phyloP scores from a whole-genome alignment of 2,329 filamentous ascomycete species.

The Sordariomycetes sp. region DNA sequence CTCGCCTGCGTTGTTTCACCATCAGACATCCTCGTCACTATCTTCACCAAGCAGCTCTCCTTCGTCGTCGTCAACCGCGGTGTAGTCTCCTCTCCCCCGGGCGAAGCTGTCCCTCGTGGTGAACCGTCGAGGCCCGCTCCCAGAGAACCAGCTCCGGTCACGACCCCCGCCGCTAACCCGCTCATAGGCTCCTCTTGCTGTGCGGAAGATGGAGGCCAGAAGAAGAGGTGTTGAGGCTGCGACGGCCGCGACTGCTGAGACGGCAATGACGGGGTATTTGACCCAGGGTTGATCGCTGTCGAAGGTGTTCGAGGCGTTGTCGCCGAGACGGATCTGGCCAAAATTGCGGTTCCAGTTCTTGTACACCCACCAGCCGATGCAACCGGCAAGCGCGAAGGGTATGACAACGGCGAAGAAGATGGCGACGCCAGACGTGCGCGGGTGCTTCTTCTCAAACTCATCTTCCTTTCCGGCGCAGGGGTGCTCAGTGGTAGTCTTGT shows the following conservation, averaged over 20 bases:
- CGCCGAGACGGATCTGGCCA: conserved; percentile 83
- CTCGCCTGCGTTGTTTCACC: neutral
- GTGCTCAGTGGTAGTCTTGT: conserved; percentile 47
- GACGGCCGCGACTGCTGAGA: conserved; percentile 55
- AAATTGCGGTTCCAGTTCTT: conserved; percentile 82
- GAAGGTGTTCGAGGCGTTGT: conserved; percentile 42
- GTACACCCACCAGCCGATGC: conserved; percentile 77
- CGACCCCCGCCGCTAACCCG: conserved; percentile 38
- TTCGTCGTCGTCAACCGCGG: conserved; percentile 83
- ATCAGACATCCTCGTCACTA: conserved; percentile 73
- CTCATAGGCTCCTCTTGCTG: conserved; percentile 39
- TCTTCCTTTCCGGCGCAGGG: conserved; percentile 72
- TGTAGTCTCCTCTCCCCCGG: conserved; percentile 78
- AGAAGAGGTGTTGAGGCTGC: conserved; percentile 61
- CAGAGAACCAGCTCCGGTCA: conserved; percentile 39
- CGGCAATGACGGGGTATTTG: conserved; percentile 68
- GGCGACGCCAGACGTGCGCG: conserved; percentile 59
- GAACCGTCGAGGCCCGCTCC: conserved; percentile 61
- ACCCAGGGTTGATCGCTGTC: conserved; percentile 70
- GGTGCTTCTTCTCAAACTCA: conserved; percentile 65
- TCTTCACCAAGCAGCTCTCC: conserved; percentile 90
- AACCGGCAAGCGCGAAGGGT: conserved; percentile 62
- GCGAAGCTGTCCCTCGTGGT: conserved; percentile 87
- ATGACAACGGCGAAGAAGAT: conserved; percentile 81
- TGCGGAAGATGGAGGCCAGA: conserved; percentile 63